These are phyloP conservation scores for Microstroma glucosiphilum DNA, from an alignment of 1,284 basidiomycete species.

Conservation along the genomic window DNA sequence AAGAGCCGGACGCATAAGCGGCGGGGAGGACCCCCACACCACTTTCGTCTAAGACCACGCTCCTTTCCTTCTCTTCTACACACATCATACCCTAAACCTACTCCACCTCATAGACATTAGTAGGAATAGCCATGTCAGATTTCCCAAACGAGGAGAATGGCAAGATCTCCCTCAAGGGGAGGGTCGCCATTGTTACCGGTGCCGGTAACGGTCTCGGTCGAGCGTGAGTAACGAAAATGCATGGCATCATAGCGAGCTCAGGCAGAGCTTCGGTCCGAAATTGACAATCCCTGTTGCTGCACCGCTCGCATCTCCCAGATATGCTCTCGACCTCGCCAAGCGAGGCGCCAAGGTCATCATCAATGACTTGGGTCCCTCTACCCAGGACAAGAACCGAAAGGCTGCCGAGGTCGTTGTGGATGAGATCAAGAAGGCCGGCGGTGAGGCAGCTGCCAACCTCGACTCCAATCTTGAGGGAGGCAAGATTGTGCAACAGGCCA, in stretches of 20 bases:
- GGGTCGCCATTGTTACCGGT: constrained; percentile 89
- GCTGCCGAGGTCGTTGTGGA: constrained; percentile 89
- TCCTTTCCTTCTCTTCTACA: too few relatives aligned
- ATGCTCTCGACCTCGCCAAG: constrained; percentile 81
- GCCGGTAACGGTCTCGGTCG: constrained; percentile 90
- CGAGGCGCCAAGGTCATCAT: constrained; percentile 75
- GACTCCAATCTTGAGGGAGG: constrained; percentile 84
- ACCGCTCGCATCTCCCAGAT: constrained; percentile 57
- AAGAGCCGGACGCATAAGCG: too few relatives aligned
- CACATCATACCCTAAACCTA: too few relatives aligned
- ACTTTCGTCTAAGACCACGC: too few relatives aligned
- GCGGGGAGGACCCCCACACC: too few relatives aligned
- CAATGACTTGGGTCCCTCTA: constrained; percentile 52
- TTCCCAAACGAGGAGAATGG: constrained; percentile 45
- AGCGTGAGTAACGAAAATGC: constrained; percentile 60
- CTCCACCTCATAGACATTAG: background rate
- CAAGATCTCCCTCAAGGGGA: constrained; percentile 66
- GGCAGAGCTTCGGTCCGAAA: too few relatives aligned
- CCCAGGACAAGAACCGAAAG: constrained; percentile 84
- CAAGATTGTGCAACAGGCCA: constrained; percentile 77
- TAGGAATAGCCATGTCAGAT: constrained; percentile 29
- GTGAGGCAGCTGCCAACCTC: constrained; percentile 66
- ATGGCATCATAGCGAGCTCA: background rate
- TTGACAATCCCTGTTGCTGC: background rate
- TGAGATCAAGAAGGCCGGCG: constrained; percentile 66